phyloP scores from a whole-genome alignment of 2,329 filamentous ascomycete genomes.

The Ophiostoma perfectum region DNA sequence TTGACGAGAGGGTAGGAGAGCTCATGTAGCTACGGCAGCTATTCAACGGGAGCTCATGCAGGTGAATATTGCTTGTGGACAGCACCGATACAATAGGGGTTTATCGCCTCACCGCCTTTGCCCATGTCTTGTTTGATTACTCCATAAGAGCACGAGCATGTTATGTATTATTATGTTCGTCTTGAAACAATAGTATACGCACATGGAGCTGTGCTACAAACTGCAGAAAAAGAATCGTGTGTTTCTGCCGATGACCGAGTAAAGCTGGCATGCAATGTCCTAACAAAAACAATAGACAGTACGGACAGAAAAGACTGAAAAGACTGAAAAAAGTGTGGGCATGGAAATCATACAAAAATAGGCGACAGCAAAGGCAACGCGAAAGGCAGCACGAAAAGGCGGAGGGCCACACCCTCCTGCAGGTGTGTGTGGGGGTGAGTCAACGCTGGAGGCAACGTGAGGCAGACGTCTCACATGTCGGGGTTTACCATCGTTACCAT shows the following conservation, averaged over 20 bases:
- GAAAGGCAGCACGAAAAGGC: neutral
- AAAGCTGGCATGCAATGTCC: neutral
- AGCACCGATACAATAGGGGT: neutral
- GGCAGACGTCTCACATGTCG: constrained; percentile 13
- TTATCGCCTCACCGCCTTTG: constrained; percentile 3
- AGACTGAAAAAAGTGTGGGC: neutral
- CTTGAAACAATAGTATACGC: too few relatives aligned
- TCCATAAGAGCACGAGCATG: too few relatives aligned
- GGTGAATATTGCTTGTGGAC: neutral
- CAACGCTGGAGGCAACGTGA: neutral
- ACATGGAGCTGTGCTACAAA: too few relatives aligned
- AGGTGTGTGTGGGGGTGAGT: constrained; percentile 12
- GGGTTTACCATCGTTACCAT: too few relatives aligned
- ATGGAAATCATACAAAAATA: neutral
- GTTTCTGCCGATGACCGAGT: too few relatives aligned
- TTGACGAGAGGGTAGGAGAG: neutral
- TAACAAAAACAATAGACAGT: neutral
- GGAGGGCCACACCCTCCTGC: constrained; percentile 1
- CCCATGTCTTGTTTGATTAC: too few relatives aligned
- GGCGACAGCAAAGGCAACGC: neutral
- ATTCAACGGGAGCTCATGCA: constrained; percentile 13
- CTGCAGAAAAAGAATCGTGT: too few relatives aligned
- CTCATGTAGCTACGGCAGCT: constrained; percentile 1
- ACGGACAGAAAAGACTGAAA: neutral
- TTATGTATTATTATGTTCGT: too few relatives aligned